These are phyloP conservation scores for Colletotrichum sp. DNA, from an alignment of 2,329 filamentous ascomycete genomes.

Conservation along the genomic window DNA sequence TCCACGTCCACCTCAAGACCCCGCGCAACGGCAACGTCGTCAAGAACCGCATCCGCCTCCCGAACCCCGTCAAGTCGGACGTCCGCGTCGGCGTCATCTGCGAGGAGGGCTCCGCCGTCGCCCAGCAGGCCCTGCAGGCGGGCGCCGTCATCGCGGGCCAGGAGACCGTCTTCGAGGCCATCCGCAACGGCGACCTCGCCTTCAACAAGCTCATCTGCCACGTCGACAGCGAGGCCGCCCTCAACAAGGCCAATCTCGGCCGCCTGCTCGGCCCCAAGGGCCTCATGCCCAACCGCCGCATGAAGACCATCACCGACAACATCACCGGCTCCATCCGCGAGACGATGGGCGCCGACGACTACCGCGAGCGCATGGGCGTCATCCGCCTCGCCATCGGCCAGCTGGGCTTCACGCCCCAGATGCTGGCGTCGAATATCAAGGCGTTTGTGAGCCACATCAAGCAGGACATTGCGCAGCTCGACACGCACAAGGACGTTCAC, in stretches of 20 bases:
- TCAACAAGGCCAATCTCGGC: constrained; percentile 83
- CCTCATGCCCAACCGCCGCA: constrained; percentile 89
- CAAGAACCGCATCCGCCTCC: constrained; percentile 85
- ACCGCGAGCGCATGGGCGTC: constrained; percentile 84
- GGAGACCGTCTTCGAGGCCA: constrained; percentile 80
- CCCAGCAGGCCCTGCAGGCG: constrained; percentile 74
- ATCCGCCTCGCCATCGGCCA: constrained; percentile 91
- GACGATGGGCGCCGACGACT: constrained; percentile 83
- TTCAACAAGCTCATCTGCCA: constrained; percentile 94
- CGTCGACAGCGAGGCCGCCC: constrained; percentile 73
- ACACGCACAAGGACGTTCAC: constrained; percentile 48
- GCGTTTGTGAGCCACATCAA: constrained; percentile 77
- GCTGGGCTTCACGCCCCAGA: constrained; percentile 84
- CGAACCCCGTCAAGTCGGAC: constrained; percentile 88
- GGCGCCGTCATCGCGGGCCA: constrained; percentile 88
- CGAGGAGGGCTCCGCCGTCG: constrained; percentile 77
- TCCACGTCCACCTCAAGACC: constrained; percentile 83
- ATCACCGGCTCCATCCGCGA: constrained; percentile 77
- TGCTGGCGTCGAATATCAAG: constrained; percentile 85
- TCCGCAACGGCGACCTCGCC: constrained; percentile 75
- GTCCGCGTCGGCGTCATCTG: constrained; percentile 90
- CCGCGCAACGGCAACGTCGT: constrained; percentile 86
- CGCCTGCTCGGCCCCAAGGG: constrained; percentile 86
- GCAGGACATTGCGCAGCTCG: constrained; percentile 65
- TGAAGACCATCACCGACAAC: constrained; percentile 86